Base-by-base conservation (phyloP, 768 basidiomycete genomes). In the Cystofilobasidium bisporidii region DNA sequence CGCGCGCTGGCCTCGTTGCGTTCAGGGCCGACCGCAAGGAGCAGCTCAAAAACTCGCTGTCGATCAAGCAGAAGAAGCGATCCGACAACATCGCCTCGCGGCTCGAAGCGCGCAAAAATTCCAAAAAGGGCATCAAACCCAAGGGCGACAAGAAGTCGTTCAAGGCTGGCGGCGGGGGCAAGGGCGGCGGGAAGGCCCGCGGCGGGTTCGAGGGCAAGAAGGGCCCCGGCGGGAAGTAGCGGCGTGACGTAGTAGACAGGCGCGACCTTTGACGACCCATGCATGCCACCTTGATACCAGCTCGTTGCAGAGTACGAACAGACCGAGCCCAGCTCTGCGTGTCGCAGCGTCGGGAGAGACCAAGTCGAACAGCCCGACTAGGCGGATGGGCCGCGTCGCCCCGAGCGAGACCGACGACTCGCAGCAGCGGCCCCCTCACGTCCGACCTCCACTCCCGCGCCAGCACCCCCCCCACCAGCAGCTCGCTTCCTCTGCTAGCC, bases 21-120 rank as follows among this genome's bases (percentile, higher is more conserved):
- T n/a, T n/a, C 73, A 96, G 92, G 93, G 83, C 84, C 48, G 87
- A 90, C 71, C 85, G 91, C 69, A 94, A 94, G 76, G 86, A 88
- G 65, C 85, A 89, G 43, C 74, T 91, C 32, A 72, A 82, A 3
- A 81, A 84, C 15, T 81, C 86, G 2, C 87, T 90, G 83, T 87
- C 87, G 1, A 88, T 88, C 36, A 86, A 83, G 75, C 87, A 91
- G 78, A 91, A 93, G 80, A 98, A 98, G 78, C 83, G 91, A 5
- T 75, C 84, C 18, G 91, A 94, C 72, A 97, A 98, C 73, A 88
- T 97, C 72, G 87, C 90, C 0, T 84, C 82, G 80, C 84, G 91
- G 22, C 84, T 86, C 65, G 91, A 97, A 75, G 81, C 87, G 40
- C 81, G 82, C 75, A 83, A 81, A 71, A 84, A 85, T 58, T 85